Evolutionary conservation across 371 early-diverging fungal species (phyloP), one percentile per base, ranked within the genome.

Genomic region (Mucor indicus): DNA sequence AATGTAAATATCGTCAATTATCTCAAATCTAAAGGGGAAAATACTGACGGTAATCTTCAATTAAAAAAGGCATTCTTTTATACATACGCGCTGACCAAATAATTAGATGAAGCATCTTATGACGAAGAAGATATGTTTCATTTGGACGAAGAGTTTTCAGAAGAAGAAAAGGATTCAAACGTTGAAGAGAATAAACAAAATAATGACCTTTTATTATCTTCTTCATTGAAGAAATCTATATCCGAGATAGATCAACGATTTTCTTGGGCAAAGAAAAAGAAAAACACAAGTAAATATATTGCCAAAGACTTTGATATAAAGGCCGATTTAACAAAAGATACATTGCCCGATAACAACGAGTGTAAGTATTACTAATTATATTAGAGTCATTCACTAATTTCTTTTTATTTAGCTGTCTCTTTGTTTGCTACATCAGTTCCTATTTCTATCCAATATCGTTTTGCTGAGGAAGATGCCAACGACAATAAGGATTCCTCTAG

Each of bases 71-170:
- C n/a, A n/a, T n/a, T n/a, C n/a, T n/a, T n/a, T n/a, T n/a, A n/a
- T n/a, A n/a, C n/a, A n/a, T n/a, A n/a, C n/a, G n/a, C n/a, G n/a
- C n/a, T n/a, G n/a, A n/a, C n/a, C n/a, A n/a, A n/a, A 53, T 12
- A 11, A 6, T 5, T 11, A 27, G 29, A 27, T 27, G 29, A 5
- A 5, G n/a, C n/a, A n/a, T n/a, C n/a, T n/a, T n/a, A n/a, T 22
- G 49, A 58, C 10, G 72, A 67, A 16, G 72, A 67, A n/a, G n/a
- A n/a, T 13, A 59, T 75, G 58, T 75, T 75, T 42, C 47, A 69
- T 40, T 44, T 75, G 21, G 76, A 75, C 38, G 76, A 75, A 50
- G 75, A 73, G 24, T 64, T 75, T 3, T 50, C 55, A 13, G 52
- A 51, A 15, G 17, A 31, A 1, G 48, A 46, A 25, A 30, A 17